Conservation (phyloP, 2,329 filamentous ascomycete species). For the Claviceps purpurea region DNA sequence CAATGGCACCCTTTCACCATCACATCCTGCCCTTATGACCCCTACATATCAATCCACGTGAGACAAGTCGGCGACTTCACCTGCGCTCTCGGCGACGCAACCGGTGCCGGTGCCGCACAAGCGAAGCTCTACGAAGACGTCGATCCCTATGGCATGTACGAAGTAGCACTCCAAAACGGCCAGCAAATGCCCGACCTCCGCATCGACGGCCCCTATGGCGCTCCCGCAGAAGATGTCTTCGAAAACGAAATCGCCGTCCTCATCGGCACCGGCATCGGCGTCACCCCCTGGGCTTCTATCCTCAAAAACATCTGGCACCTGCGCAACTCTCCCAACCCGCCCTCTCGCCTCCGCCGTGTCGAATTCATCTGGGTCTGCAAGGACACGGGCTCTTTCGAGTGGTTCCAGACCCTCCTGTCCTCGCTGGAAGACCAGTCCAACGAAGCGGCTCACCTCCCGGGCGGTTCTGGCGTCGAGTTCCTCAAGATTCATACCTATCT, state of each 20-base stretch:
- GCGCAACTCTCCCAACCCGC: constrained; percentile 78
- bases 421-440: constrained; percentile 80
- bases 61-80: constrained; percentile 97
- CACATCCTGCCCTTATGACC: constrained; percentile 92
- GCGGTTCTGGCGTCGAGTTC: constrained; percentile 65
- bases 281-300: constrained; percentile 76
- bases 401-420: constrained; percentile 90
- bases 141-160: constrained; percentile 93
- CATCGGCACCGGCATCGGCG: constrained; percentile 76
- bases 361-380: constrained; percentile 99
- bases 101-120: constrained; percentile 83
- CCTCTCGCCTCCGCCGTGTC: constrained; percentile 76
- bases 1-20: constrained; percentile 99
- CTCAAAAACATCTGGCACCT: constrained; percentile 98
- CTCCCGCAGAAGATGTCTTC: constrained; percentile 94
- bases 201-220: constrained; percentile 92
- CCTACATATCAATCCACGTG: constrained; percentile 87
- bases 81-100: constrained; percentile 77
- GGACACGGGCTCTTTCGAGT: constrained; percentile 91
- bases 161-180: constrained; percentile 85
- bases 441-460: constrained; percentile 52
- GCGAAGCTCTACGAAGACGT: constrained; percentile 81
- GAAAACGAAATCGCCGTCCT: constrained; percentile 80
- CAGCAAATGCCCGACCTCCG: constrained; percentile 82
- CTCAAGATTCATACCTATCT: constrained; percentile 96